These are phyloP conservation scores for Gaeumannomyces sp. DNA, from an alignment of 2,329 filamentous ascomycete genomes.

Conservation along the genomic window DNA sequence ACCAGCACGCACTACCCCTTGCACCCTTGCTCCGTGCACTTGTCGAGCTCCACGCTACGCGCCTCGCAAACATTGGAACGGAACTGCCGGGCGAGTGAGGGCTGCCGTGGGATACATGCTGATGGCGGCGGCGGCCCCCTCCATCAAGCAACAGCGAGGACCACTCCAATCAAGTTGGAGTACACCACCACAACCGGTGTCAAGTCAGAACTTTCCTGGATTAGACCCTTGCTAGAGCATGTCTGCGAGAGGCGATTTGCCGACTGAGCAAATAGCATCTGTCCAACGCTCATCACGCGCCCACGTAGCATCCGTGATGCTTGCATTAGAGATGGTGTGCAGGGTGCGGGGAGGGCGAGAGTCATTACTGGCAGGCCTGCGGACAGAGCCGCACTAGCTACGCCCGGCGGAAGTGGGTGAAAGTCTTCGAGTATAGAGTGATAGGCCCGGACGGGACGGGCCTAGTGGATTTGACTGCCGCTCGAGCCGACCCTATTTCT, in stretches of 20 bases:
- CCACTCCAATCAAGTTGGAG: slow-evolving; percentile 3
- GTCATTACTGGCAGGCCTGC: neutral
- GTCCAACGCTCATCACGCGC: too few relatives aligned
- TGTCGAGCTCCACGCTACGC: too few relatives aligned
- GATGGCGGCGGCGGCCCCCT: neutral
- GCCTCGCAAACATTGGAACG: too few relatives aligned
- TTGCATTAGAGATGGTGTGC: neutral
- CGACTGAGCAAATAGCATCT: neutral
- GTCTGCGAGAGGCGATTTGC: neutral
- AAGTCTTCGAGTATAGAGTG: too few relatives aligned
- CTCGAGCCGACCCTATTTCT: too few relatives aligned
- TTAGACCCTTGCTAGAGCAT: neutral
- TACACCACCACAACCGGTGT: neutral
- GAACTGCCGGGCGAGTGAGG: too few relatives aligned
- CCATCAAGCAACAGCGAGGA: neutral
- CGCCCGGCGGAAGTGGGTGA: too few relatives aligned
- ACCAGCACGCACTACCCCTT: neutral
- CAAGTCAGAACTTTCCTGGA: neutral
- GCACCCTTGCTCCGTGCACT: too few relatives aligned
- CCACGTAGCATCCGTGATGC: too few relatives aligned
- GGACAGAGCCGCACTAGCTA: neutral
- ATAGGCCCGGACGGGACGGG: too few relatives aligned
- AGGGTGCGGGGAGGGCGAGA: neutral
- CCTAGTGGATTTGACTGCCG: too few relatives aligned
- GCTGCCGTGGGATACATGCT: too few relatives aligned